Evolutionary conservation across 768 basidiomycete genomes (phyloP), one percentile per base, ranked within the genome.

Genomic region (Boletales sp.): DNA sequence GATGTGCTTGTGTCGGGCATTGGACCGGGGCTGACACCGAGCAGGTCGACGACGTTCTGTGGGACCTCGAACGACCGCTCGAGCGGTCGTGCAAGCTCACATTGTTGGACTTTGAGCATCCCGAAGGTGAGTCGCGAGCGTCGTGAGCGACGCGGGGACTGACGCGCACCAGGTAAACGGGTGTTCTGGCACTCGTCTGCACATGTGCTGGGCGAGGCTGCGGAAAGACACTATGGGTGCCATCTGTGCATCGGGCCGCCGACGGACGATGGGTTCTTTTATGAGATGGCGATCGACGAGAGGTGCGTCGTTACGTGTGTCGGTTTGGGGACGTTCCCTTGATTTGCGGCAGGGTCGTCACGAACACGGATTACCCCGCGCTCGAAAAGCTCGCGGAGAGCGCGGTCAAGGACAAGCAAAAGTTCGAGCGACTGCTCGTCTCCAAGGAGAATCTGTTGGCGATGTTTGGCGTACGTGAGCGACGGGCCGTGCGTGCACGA

Each of bases 121-220:
- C 86, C 3, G 92, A 94, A 74, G 93, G 91, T 84, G 48, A 31
- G 69, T 6, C 21, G 21, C 21, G 19, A 8, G 14, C 25, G 10
- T 34, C 14, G 92, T 84, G 48, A 32, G 69, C 5, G 33, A 14
- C 11, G 15, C 43, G 17, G 28, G 42, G 38, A 38, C 13, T 42
- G 17, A 54, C 37, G 21, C 34, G 39, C 11, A 21, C 1, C 85
- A 48, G 94, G 95, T 52, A 94, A 97, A 70, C 87, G 86, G 60
- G 96, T 99, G 8, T 99, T 98, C 76, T 99, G 96, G 96, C 96
- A 98, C 68, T 98, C 96, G 15, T 97, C 94, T 21, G 96, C 96
- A 0, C 96, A 98, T 70, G 93, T 98, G 49, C 80, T 99, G 15
- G 96, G 96, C 40, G 96, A 99, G 71, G 89, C 95, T 48, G 83